Base-by-base conservation (phyloP, 441 rosid genomes). In the Jatropha multifida region DNA sequence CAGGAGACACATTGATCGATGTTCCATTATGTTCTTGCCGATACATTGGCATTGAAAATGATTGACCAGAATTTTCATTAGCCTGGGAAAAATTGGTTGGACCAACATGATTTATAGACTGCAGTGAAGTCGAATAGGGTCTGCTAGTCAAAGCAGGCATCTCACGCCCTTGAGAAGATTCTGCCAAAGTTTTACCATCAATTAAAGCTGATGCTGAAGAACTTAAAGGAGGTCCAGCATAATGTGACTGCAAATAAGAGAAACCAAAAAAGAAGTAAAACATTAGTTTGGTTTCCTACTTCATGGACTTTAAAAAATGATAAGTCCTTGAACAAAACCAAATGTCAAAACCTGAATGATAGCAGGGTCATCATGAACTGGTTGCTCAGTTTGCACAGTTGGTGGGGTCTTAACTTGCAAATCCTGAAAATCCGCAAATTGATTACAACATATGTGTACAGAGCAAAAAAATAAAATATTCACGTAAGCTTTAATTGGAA, bases 401-500 rank as follows among this genome's bases (percentile, higher is more conserved):
- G 83, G 85, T 61, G 81, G 49, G 44, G 88, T 71, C 77, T 82
- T 88, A 10, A 90, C 88, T 79, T 88, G 86, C 78, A 90, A 82
- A 78, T 88, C 90, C 94, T 88, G 83, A 60, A 77, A 76, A 77
- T 64, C 66, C 63, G n/a, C 74, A 23, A 77, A 10, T 37, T 61
- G 27, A 68, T 67, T 20, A 49, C 32, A 23, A 42, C 17, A 32
- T 71, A 13, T 18, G 41, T 38, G 62, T 58, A 40, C 11, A 40
- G 18, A 7, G 20, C 12, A 42, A 23, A 23, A 23, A 23, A 23
- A 23, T 23, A 23, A 23, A 23, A 23, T 23, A 23, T 23, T 23
- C 23, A 23, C 23, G 9, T 26, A 60, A 27, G 61, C 55, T 46
- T 61, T 4, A 62, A 62, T 14, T 5, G 32, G 65, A 13, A 62